phyloP scores from a whole-genome alignment of 768 basidiomycete species.

The Calvatia gigantea region DNA sequence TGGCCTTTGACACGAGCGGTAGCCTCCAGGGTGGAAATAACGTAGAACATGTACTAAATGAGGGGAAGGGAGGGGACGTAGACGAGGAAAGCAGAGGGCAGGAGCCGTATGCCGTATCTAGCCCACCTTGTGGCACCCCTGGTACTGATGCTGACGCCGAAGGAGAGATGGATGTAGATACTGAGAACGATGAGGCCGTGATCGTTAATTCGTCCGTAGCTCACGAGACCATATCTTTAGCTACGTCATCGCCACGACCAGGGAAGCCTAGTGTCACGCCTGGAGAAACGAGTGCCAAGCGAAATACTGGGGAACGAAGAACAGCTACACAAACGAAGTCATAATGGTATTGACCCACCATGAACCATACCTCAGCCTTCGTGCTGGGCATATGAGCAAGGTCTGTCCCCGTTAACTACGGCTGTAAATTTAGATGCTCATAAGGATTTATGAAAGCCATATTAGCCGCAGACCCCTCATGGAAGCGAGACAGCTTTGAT shows the following conservation, averaged over 20 bases:
- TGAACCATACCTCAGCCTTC: too few relatives aligned
- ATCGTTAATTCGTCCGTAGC: not conserved
- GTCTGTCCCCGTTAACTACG: too few relatives aligned
- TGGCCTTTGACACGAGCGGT: too few relatives aligned
- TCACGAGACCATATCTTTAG: not conserved
- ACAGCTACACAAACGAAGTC: not conserved
- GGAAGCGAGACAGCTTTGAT: too few relatives aligned
- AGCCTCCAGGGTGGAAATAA: too few relatives aligned
- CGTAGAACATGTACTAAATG: not conserved
- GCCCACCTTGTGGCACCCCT: slow-evolving; percentile 15
- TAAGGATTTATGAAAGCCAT: too few relatives aligned
- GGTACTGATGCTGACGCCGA: slow-evolving; percentile 28
- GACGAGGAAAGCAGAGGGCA: slow-evolving; percentile 10
- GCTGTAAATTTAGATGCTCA: too few relatives aligned
- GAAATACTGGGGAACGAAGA: not conserved
- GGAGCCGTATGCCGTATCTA: not conserved
- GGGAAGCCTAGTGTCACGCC: not conserved
- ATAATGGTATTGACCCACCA: too few relatives aligned
- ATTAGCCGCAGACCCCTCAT: too few relatives aligned
- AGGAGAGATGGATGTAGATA: slow-evolving; percentile 31
- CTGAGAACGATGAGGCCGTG: slow-evolving; percentile 18
- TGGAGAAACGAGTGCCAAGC: not conserved
- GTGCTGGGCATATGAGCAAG: too few relatives aligned
- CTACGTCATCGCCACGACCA: not conserved
- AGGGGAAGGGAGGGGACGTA: slow-evolving; percentile 9